Conservation (phyloP, 768 basidiomycete genomes). For the Boletellus ananiceps region DNA sequence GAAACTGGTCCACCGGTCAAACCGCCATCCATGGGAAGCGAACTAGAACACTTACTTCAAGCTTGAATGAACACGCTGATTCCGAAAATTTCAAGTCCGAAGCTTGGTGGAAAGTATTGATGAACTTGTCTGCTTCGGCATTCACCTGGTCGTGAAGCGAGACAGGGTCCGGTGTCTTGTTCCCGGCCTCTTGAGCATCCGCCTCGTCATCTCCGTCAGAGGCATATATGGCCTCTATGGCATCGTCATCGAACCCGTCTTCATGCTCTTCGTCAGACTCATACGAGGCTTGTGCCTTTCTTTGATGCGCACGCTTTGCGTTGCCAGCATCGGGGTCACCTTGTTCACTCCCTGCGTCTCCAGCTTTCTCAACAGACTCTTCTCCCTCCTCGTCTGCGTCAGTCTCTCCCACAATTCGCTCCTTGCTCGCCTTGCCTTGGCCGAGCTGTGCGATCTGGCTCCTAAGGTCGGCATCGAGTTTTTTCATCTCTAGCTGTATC, state of each 20-base stretch:
- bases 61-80: conserved; percentile 66
- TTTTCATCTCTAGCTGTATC: conserved; percentile 81
- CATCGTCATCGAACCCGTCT: conserved; percentile 46
- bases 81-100: conserved; percentile 70
- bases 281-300: conserved; percentile 71
- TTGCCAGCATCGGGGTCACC: conserved; percentile 83
- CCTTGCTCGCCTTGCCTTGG: conserved; percentile 57
- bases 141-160: conserved; percentile 41
- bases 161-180: conserved; percentile 16
- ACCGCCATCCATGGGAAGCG: background rate
- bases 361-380: conserved; percentile 36
- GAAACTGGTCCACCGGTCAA: conserved; percentile 53
- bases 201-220: conserved; percentile 41
- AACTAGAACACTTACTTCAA: conserved; percentile 60
- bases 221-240: conserved; percentile 61
- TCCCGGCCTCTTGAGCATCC: conserved; percentile 27
- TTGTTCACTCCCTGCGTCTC: conserved; percentile 68
- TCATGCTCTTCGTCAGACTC: conserved; percentile 50
- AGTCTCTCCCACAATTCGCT: conserved; percentile 39
- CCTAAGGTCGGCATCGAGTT: conserved; percentile 72
- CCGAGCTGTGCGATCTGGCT: conserved; percentile 79
- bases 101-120: conserved; percentile 56
- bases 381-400: conserved; percentile 54
- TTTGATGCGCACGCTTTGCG: conserved; percentile 67
- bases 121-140: conserved; percentile 48